Percentiles rank a stretch among this genome's conserved stretches.
Evolutionary conservation across 2,329 filamentous ascomycete genomes (phyloP).

Genomic region (Penicillium sp.): DNA sequence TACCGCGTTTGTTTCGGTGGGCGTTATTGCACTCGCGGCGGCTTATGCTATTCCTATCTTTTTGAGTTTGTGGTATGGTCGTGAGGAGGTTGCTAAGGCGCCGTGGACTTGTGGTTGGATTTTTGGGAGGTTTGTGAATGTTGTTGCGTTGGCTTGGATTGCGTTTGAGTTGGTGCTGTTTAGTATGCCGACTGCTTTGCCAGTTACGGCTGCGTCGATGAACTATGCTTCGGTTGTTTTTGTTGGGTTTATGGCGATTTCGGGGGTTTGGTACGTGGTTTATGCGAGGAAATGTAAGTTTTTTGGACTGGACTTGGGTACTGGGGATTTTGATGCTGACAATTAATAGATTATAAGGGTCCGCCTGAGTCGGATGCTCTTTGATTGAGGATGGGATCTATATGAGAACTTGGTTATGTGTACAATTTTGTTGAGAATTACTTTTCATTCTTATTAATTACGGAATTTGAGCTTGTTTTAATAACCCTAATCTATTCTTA

Average conservation of each 20-base stretch:
- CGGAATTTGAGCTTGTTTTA: background rate
- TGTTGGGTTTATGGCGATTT: conserved; percentile 54
- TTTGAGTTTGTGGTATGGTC: conserved; percentile 50
- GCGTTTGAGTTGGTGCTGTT: conserved; percentile 55
- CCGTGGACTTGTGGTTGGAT: conserved; percentile 49
- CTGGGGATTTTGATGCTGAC: background rate
- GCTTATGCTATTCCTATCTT: conserved; percentile 58
- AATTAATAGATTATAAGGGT: conserved; percentile 32
- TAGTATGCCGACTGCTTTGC: conserved; percentile 54
- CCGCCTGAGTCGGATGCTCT: conserved; percentile 34
- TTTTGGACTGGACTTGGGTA: background rate
- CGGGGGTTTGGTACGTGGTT: conserved; percentile 52
- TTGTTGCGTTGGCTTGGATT: conserved; percentile 53
- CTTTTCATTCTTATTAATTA: background rate
- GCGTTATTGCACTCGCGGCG: conserved; percentile 57
- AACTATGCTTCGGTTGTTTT: conserved; percentile 62
- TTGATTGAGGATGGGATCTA: background rate
- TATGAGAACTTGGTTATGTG: background rate
- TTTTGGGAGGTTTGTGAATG: conserved; percentile 49
- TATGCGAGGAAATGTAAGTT: conserved; percentile 53
- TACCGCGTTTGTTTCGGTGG: conserved; percentile 54
- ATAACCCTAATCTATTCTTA: background rate
- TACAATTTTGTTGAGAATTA: background rate
- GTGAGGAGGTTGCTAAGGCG: conserved; percentile 51
- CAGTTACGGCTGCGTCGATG: conserved; percentile 54